A percentile compares a stretch with the other conserved stretches of the same genome.
Conservation (phyloP, 257 asterid genomes). For the Primulina eburnea region DNA sequence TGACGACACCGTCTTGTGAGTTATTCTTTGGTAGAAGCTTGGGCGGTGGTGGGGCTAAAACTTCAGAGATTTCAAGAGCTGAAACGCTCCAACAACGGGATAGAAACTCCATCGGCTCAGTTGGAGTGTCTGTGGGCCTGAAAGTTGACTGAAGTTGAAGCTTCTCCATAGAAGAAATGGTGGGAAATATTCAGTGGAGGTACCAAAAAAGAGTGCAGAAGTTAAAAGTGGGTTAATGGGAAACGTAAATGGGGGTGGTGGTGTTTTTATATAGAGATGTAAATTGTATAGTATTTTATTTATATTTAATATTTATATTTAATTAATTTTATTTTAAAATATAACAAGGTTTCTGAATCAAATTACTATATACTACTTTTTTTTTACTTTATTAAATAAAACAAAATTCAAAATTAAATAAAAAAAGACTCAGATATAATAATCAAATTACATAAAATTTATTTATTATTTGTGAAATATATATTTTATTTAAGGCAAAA, state of each 20-base stretch:
- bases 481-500: too few species aligned
- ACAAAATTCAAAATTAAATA: too few species aligned
- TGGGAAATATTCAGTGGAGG: not conserved
- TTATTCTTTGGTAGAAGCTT: slow-evolving; percentile 32
- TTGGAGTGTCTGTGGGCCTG: slow-evolving; percentile 83
- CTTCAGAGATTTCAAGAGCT: slow-evolving; percentile 75
- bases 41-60: slow-evolving; percentile 42
- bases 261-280: not conserved
- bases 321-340: too few species aligned
- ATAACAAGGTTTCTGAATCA: too few species aligned
- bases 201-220: not conserved
- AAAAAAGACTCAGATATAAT: too few species aligned
- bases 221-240: not conserved
- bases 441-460: too few species aligned
- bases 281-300: too few species aligned
- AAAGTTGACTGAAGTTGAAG: slow-evolving; percentile 41
- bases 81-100: slow-evolving; percentile 95
- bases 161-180: slow-evolving; percentile 47
- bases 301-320: too few species aligned
- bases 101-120: slow-evolving; percentile 93
- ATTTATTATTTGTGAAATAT: too few species aligned
- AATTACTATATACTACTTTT: too few species aligned
- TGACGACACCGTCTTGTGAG: slow-evolving; percentile 27
- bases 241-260: not conserved
- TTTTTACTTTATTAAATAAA: too few species aligned